Base-by-base conservation (phyloP, 192 early-diverging fungal genomes). In the Coemansia sp. region DNA sequence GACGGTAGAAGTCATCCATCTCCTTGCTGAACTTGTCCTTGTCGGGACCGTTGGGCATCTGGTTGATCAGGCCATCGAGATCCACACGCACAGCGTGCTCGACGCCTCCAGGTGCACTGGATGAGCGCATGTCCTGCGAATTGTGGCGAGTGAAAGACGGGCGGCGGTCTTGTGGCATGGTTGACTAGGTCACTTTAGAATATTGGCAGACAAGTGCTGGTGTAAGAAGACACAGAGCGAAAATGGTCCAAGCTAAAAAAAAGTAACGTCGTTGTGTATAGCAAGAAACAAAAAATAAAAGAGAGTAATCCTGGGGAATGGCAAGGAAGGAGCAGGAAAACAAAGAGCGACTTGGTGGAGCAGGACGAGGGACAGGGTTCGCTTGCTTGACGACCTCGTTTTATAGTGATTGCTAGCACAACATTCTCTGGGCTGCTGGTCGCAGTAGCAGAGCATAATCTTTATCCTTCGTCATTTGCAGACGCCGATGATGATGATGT, bases 1-100 rank as follows among this genome's bases (percentile, higher is more conserved):
- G 81, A 37, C 83, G 78, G 67, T 86, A 92, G 71, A 93, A 94
- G 69, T 85, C 85, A 59, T 91, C 90, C 91, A 93, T 91, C 47
- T 93, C 89, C 57, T 83, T 89, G 67, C 79, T 65, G 61, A 90
- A 91, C 55, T 63, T 70, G 47, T 66, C 65, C 58, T 64, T 67
- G 13, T 78, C 74, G 11, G 69, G 74, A 0, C 74, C 74, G 3
- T n/a, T 34, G 15, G 68, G 61, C 61, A 66, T 53, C 61, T 71
- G 64, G 52, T 50, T 66, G 57, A 67, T 45, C 37, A 77, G 40
- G 56, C 57, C 73, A 27, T 77, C 73, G 38, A 77, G 62, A 14
- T 77, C 73, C 27, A 77, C 73, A 17, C 73, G 73, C 64, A 71
- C 64, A 10, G 73, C 73, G 40, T 77, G 73, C 68, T 77, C 73